Percentiles rank a stretch among this genome's conserved stretches.
These are phyloP conservation scores for Vigna trinervia DNA, from an alignment of 306 rosid species.

Conservation along the genomic window DNA sequence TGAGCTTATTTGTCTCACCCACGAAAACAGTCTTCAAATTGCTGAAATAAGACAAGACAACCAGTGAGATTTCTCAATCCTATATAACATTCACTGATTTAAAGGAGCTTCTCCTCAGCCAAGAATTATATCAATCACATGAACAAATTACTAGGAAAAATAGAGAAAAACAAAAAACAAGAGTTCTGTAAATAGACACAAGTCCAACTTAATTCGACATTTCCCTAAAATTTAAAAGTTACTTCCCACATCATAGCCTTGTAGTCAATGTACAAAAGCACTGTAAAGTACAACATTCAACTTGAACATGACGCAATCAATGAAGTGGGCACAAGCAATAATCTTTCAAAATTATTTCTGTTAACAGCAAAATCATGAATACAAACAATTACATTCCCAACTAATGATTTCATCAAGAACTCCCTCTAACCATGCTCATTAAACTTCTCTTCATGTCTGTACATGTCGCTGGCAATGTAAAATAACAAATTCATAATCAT, in stretches of 20 bases:
- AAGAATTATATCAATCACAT: conserved; percentile 7
- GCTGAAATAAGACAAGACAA: conserved; percentile 60
- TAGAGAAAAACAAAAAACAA: conserved; percentile 5
- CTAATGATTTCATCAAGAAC: conserved; percentile 31
- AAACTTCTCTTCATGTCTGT: conserved; percentile 40
- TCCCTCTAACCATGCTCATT: conserved; percentile 47
- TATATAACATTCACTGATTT: conserved; percentile 19
- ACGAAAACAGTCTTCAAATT: conserved; percentile 69
- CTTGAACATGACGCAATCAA: conserved; percentile 36
- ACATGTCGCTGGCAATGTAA: conserved; percentile 39
- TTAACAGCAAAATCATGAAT: conserved; percentile 37
- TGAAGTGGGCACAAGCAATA: conserved; percentile 39
- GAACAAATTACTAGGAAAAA: conserved; percentile 19
- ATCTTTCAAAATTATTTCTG: conserved; percentile 41
- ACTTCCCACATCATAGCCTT: not conserved
- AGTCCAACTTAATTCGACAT: not conserved
- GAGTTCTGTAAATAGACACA: conserved; percentile 1
- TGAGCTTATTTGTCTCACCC: conserved; percentile 65
- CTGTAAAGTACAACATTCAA: not conserved
- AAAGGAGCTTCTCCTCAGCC: conserved; percentile 17
- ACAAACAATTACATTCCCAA: conserved; percentile 39
- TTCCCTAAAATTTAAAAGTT: not conserved
- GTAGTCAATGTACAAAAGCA: not conserved
- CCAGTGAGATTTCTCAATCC: conserved; percentile 34
- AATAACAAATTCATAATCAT: conserved; percentile 29